Evolutionary conservation across 495 filamentous ascomycete genomes (phyloP).

Genomic region (Neurospora pannonica): DNA sequence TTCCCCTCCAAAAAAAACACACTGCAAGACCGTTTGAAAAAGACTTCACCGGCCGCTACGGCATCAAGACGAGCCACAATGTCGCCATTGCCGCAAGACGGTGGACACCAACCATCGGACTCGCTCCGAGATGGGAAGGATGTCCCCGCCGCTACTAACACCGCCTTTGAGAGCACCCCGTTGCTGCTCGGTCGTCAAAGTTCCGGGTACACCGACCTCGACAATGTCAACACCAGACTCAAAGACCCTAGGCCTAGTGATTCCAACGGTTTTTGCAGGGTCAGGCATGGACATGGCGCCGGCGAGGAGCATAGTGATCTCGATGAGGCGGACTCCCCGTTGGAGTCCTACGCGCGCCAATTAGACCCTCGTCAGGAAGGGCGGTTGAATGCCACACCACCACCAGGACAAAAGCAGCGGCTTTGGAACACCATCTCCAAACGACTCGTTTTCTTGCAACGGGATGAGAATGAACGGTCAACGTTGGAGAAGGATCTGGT

Average conservation of each 20-base stretch:
- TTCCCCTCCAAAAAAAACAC: background rate
- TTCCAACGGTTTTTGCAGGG: background rate
- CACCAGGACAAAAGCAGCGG: background rate
- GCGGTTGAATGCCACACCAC: background rate
- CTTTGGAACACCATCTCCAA: background rate
- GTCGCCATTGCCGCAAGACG: background rate
- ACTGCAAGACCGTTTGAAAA: background rate
- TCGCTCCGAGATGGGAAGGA: background rate
- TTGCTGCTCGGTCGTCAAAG: background rate
- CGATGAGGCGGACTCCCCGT: background rate
- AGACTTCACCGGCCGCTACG: background rate
- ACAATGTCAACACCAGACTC: background rate
- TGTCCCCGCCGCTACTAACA: background rate
- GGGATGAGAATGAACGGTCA: slow-evolving; percentile 1
- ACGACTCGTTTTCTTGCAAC: background rate
- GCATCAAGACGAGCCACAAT: background rate
- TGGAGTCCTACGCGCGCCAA: background rate
- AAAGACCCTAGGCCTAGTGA: background rate
- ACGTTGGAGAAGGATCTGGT: slow-evolving; percentile 28
- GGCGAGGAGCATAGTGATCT: background rate
- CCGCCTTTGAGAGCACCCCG: background rate
- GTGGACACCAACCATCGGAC: background rate
- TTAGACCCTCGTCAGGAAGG: background rate
- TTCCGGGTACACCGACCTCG: background rate
- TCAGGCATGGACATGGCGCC: background rate